Evolutionary conservation across 2,329 filamentous ascomycete species (phyloP), one percentile per base, ranked within the genome.

Genomic region (Xylariales sp.): DNA sequence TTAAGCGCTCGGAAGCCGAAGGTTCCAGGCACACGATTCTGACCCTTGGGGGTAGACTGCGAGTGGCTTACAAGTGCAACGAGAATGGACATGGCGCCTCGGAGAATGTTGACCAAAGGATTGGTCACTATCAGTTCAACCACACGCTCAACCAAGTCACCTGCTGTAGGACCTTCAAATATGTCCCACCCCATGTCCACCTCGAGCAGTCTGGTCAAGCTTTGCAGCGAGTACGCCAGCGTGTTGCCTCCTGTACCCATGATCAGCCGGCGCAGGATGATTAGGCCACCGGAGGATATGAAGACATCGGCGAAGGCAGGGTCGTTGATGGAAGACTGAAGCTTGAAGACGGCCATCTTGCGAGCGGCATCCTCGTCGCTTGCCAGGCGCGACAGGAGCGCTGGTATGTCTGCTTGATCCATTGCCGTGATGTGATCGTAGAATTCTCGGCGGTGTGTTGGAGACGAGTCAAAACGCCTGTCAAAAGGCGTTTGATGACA

Each of bases 311-410:
- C 93, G 61, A 97, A 97, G 35, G 89, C 85, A 18, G 91, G 91
- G 65, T 98, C 93, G 59, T 90, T 91, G 63, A 98, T 95, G 45
- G 88, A 89, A 47, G 79, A 84, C 65, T 98, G 93, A 48, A 98
- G 80, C 69, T 96, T 96, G 77, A 98, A 98, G 44, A 94, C 93
- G 43, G 93, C 93, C 88, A 97, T 96, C 65, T 98, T 98, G 56
- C 90, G 88, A 51, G 88, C 83, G 40, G 88, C 90, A 72, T 98
- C 93, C 65, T 95, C 79, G 51, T 83, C 76, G 64, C 78, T 82
- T 28, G 75, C 69, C 44, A 83, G 68, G 48, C 78, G 78, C 65
- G 76, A 69, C 51, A 83, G 68, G 50, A 83, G 72, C 59, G 75
- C 74, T 33, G 79, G 79, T 50, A 83, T 79, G 51, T 83, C 79